These are phyloP conservation scores for Dactylella cylindrospora DNA, from an alignment of 2,329 filamentous ascomycete species.

Conservation along the genomic window DNA sequence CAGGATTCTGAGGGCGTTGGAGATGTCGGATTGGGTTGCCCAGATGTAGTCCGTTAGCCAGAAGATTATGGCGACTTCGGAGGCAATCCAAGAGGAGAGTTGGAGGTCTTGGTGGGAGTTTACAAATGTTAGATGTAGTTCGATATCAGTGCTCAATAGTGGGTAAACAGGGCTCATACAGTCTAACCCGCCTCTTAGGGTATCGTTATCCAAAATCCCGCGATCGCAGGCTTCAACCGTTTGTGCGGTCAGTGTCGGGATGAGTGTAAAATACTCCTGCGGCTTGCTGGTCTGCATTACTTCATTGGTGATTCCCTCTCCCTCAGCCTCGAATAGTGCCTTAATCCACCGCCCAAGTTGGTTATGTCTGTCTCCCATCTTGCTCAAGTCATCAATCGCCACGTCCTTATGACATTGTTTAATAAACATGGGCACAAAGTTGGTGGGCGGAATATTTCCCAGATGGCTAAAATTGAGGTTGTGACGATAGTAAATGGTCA, in stretches of 20 bases:
- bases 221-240: conserved; percentile 70
- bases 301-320: conserved; percentile 73
- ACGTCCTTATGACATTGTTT: conserved; percentile 54
- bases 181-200: conserved; percentile 72
- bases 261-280: conserved; percentile 77
- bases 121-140: no score
- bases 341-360: conserved; percentile 74
- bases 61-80: conserved; percentile 70
- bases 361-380: conserved; percentile 63
- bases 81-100: conserved; percentile 77
- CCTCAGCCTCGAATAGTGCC: conserved; percentile 75
- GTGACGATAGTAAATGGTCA: conserved; percentile 76
- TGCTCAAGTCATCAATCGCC: conserved; percentile 60
- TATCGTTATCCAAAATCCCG: conserved; percentile 67
- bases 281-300: conserved; percentile 79
- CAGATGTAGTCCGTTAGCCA: conserved; percentile 72
- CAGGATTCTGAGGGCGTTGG: conserved; percentile 69
- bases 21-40: conserved; percentile 66
- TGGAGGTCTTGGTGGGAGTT: conserved; percentile 72
- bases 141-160: not conserved
- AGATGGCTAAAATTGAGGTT: conserved; percentile 66
- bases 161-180: conserved; percentile 57
- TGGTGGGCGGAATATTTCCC: conserved; percentile 59
- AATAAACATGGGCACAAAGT: conserved; percentile 42
- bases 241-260: conserved; percentile 74